Evolutionary conservation across 2,329 filamentous ascomycete species (phyloP).

Genomic region (Fusarium sublunatum): DNA sequence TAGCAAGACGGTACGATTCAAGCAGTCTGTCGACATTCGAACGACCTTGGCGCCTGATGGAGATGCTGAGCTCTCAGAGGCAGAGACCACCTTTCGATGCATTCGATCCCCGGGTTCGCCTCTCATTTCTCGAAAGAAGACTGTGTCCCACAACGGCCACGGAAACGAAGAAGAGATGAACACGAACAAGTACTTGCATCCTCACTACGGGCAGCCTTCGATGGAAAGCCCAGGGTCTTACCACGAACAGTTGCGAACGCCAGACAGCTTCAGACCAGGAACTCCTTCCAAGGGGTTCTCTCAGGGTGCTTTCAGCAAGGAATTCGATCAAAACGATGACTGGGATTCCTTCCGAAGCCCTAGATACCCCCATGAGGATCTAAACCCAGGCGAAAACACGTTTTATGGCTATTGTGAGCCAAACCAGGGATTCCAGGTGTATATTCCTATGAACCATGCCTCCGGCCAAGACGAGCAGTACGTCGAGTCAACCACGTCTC

Average conservation of each 20-base stretch:
- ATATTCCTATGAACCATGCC: background rate
- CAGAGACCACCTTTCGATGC: slow-evolving; percentile 10
- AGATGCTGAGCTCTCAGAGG: slow-evolving; percentile 27
- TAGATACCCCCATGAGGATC: background rate
- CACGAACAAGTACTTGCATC: slow-evolving; percentile 15
- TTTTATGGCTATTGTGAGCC: slow-evolving; percentile 7
- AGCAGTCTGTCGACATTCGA: slow-evolving; percentile 35
- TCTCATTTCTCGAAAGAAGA: slow-evolving; percentile 24
- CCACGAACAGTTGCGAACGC: slow-evolving; percentile 8
- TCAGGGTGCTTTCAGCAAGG: slow-evolving; percentile 42
- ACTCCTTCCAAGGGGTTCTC: slow-evolving; percentile 35
- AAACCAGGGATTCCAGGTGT: slow-evolving; percentile 4
- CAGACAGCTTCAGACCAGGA: slow-evolving; percentile 20
- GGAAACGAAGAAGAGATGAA: background rate
- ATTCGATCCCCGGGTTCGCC: slow-evolving; percentile 26
- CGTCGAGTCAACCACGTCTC: slow-evolving; percentile 25
- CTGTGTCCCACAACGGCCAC: background rate
- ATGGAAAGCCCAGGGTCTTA: slow-evolving; percentile 3
- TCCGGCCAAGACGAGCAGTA: slow-evolving; percentile 7
- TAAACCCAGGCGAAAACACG: background rate
- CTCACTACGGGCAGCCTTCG: slow-evolving; percentile 13
- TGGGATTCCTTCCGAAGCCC: slow-evolving; percentile 27
- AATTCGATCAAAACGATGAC: slow-evolving; percentile 19
- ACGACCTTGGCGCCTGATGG: slow-evolving; percentile 17
- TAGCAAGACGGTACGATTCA: slow-evolving; percentile 46